A percentile compares a stretch with the other conserved stretches of the same genome.
phyloP scores from a whole-genome alignment of 2,329 filamentous ascomycete species.

The Cladosporium sp. region DNA sequence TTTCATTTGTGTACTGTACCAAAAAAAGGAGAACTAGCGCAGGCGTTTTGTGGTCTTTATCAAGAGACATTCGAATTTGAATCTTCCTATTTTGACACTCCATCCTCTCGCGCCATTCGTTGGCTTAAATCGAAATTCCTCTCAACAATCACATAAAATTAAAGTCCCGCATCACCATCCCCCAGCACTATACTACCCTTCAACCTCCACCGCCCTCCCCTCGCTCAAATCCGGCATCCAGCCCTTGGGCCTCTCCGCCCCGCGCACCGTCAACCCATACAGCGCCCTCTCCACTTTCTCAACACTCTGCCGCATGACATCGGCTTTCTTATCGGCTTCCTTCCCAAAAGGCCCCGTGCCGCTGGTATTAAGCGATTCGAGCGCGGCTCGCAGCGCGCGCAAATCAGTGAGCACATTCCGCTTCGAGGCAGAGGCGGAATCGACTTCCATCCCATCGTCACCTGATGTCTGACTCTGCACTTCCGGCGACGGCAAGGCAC shows the following conservation, averaged over 20 bases:
- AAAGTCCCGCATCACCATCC: neutral
- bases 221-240: slow-evolving; percentile 73
- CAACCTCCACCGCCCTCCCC: slow-evolving; percentile 36
- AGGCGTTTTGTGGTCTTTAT: slow-evolving; percentile 2
- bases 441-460: slow-evolving; percentile 33
- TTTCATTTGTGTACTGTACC: slow-evolving; percentile 9
- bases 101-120: too few species aligned
- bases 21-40: slow-evolving; percentile 12
- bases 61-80: neutral
- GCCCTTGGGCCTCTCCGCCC: slow-evolving; percentile 81
- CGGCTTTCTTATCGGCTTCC: slow-evolving; percentile 73
- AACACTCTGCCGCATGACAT: slow-evolving; percentile 81
- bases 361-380: slow-evolving; percentile 64
- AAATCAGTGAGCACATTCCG: slow-evolving; percentile 76
- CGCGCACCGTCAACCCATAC: slow-evolving; percentile 82
- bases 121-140: too few species aligned
- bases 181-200: slow-evolving; percentile 22
- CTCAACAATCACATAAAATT: slow-evolving; percentile 16
- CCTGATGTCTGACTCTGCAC: slow-evolving; percentile 9
- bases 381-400: slow-evolving; percentile 67
- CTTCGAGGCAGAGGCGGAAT: slow-evolving; percentile 18
- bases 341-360: slow-evolving; percentile 51
- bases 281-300: slow-evolving; percentile 89
- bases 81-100: neutral
- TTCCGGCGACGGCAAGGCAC: slow-evolving; percentile 40